Conservation (phyloP, 208 protist genomes). For the Leishmania tarentolae region DNA sequence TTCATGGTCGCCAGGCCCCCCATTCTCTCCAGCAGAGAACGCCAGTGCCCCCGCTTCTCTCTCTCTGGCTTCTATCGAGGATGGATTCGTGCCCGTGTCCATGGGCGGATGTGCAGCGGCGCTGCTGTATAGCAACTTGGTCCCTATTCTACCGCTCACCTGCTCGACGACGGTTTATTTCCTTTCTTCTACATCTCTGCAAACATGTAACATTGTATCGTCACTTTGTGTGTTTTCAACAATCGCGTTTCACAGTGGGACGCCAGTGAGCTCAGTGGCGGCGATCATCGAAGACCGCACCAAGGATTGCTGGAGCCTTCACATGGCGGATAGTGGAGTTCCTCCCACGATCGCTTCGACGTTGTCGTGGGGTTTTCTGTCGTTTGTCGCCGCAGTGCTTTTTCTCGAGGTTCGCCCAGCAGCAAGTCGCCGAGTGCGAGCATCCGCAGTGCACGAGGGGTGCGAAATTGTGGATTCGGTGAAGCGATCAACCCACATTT, state of each 20-base stretch:
- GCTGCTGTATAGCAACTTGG: not conserved
- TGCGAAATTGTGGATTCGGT: not conserved
- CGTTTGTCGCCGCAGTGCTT: conserved; percentile 33
- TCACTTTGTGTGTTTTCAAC: not conserved
- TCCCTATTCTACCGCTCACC: not conserved
- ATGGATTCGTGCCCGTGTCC: not conserved
- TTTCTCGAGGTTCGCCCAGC: conserved; percentile 52
- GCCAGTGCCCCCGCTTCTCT: not conserved
- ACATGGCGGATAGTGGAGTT: conserved; percentile 40
- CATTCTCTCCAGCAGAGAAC: not conserved
- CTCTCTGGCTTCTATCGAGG: not conserved
- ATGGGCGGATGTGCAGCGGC: not conserved
- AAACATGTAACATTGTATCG: not conserved
- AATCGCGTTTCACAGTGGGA: not conserved
- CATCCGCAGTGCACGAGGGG: not conserved
- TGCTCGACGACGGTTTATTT: not conserved
- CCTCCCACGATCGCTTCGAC: conserved; percentile 28
- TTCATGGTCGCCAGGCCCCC: not conserved
- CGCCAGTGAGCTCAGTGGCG: not conserved
- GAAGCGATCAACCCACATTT: not conserved
- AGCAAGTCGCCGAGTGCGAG: conserved; percentile 6
- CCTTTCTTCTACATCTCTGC: not conserved
- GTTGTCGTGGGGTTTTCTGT: conserved; percentile 33
- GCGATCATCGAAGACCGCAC: not conserved
- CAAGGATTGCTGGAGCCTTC: conserved; percentile 11